Conservation (phyloP, 176 grass and related monocot species). For the bread wheat (Triticum aestivum) region DNA sequence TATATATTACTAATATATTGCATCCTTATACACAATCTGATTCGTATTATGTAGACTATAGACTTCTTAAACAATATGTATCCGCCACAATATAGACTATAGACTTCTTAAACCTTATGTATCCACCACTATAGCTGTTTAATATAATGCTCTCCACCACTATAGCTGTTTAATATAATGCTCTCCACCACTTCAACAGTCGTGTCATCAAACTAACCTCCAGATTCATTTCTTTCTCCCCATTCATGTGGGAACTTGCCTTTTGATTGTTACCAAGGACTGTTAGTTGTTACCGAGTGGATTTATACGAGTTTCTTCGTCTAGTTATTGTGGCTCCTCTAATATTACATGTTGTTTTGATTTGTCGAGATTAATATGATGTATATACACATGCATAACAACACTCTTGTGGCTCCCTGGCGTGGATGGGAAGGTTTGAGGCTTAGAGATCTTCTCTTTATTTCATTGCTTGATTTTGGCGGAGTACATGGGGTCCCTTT, state of each 20-base stretch:
- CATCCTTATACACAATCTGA: not conserved
- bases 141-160: not conserved
- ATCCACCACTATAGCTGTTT: not conserved
- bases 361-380: not conserved
- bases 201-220: not conserved
- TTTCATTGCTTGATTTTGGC: not conserved
- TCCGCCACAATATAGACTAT: not conserved
- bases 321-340: not conserved
- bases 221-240: not conserved
- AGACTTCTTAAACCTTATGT: no score
- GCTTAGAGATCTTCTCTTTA: not conserved
- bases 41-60: not conserved
- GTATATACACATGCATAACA: not conserved
- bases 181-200: not conserved
- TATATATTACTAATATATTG: not conserved
- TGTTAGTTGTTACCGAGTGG: not conserved
- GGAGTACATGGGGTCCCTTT: not conserved
- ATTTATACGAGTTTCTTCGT: not conserved
- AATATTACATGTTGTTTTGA: not conserved
- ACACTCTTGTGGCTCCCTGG: not conserved
- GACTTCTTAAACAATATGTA: not conserved
- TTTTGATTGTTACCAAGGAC: not conserved
- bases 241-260: not conserved
- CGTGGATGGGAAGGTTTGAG: not conserved
- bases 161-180: not conserved